Base-by-base conservation (phyloP, 768 basidiomycete species). In the Tricholoma bakamatsutake region DNA sequence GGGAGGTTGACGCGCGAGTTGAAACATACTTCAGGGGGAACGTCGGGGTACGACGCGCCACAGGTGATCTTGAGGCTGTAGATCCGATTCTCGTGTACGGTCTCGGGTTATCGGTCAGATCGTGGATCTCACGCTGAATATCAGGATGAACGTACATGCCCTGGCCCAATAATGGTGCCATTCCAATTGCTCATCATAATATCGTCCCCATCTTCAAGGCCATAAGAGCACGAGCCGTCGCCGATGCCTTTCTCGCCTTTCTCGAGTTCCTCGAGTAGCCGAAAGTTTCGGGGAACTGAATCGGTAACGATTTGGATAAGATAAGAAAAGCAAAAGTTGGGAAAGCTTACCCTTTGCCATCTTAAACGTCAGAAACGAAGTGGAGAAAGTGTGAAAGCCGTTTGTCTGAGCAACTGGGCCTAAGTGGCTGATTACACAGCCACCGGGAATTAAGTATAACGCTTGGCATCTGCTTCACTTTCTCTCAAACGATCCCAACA, bases 181-280 rank as follows among this genome's bases (percentile, higher is more conserved):
- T 97, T 98, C 97, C 97, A 99, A 70, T 92, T 80, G 74, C 83
- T 88, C 95, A 99, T 98, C 77, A 92, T 77, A 76, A 96, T 88
- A 80, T 98, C 97, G 68, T 98, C 95, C 63, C 86, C 73, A 71
- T 98, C 93, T 74, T 93, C 92, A 57, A 99, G 77, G 39, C 97
- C 97, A 65, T 98, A 99, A 17, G 93, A 96, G 76, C 93, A 97
- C 15, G 90, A 93, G 54, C 95, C 96, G 75, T 98, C 96, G 60
- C 96, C 96, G 69, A 98, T 93, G 52, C 97, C 97, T 72, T 99
- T 99, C 80, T 99, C 97, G 66, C 97, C 97, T 74, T 98, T 98
- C 72, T 99, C 97, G 61, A 99, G 88, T 77, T 99, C 97, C 69
- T 97, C 97, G 37, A 99, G 84, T 18, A 98, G 84, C 50, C 91